These are phyloP conservation scores for Theileria annulata DNA, from an alignment of 169 alveolate species.

Conservation along the genomic window DNA sequence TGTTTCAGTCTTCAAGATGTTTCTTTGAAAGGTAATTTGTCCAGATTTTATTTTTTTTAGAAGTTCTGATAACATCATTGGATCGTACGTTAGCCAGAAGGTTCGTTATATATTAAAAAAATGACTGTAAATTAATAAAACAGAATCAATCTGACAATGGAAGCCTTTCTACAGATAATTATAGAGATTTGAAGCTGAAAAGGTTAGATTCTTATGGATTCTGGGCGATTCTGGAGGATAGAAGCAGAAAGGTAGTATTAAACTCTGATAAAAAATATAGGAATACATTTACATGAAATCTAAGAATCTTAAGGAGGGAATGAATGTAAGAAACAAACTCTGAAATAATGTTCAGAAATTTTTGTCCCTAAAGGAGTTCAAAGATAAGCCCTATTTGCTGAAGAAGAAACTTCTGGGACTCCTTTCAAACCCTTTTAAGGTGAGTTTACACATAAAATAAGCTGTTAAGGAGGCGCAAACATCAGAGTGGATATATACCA, in stretches of 20 bases:
- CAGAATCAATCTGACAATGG: background rate
- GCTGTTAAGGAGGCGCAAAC: background rate
- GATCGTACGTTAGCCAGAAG: background rate
- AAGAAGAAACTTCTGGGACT: constrained; percentile 12
- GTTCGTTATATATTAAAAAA: background rate
- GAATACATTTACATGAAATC: constrained; percentile 22
- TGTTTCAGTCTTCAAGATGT: constrained; percentile 13
- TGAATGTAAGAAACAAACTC: background rate
- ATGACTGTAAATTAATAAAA: background rate
- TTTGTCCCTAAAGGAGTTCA: constrained; percentile 4
- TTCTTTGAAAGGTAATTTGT: background rate
- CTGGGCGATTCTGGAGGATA: constrained; percentile 29
- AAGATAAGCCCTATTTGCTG: constrained; percentile 24
- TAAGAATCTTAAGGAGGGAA: background rate
- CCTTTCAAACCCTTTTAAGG: background rate
- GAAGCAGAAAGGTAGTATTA: constrained; percentile 14
- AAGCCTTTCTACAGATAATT: background rate
- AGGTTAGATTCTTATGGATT: constrained; percentile 27
- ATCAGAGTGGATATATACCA: constrained; percentile 9
- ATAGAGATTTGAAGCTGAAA: constrained; percentile 18
- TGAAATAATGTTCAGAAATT: background rate
- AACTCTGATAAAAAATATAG: background rate
- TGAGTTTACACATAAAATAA: constrained; percentile 4
- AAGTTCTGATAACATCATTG: background rate
- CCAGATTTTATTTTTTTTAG: background rate